Percentiles rank a stretch among this genome's conserved stretches.
Evolutionary conservation across 1,139 yeast species (phyloP).

Genomic region (Zygosaccharomyces pseudobailii): DNA sequence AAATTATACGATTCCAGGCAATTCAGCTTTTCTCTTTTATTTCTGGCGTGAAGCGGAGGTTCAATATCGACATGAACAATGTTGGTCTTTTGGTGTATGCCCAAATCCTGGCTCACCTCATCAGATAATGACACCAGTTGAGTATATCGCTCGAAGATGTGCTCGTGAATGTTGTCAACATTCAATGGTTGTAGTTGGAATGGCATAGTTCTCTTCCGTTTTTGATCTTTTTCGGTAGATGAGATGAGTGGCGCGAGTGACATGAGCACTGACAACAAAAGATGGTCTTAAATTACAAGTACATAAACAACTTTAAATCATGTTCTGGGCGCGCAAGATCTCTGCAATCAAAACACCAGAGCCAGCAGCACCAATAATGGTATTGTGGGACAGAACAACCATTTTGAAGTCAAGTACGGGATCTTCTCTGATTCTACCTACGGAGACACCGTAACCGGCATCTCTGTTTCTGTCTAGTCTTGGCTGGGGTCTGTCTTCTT

Average conservation of each 20-base stretch:
- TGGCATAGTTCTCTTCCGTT: constrained; percentile 4
- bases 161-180: constrained; percentile 29
- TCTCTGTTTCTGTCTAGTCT: constrained; percentile 96
- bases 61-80: constrained; percentile 23
- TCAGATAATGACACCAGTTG: constrained; percentile 19
- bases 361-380: constrained; percentile 98
- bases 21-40: constrained; percentile 1
- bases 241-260: not conserved
- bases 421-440: constrained; percentile 91
- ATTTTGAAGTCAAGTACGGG: constrained; percentile 91
- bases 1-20: constrained; percentile 15
- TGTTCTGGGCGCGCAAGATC: constrained; percentile 68
- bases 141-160: constrained; percentile 30
- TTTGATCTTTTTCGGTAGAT: not conserved
- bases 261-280: not conserved
- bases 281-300: not conserved
- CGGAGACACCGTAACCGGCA: constrained; percentile 88
- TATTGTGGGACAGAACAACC: constrained; percentile 94
- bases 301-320: constrained; percentile 45
- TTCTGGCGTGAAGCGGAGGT: constrained; percentile 12
- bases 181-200: constrained; percentile 11
- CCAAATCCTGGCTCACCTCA: constrained; percentile 32
- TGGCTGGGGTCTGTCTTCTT: constrained; percentile 94
- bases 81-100: constrained; percentile 21
- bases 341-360: constrained; percentile 98